Evolutionary conservation across 2,329 filamentous ascomycete genomes (phyloP), one percentile per base, ranked within the genome.

Genomic region (Monilinia aucupariae): DNA sequence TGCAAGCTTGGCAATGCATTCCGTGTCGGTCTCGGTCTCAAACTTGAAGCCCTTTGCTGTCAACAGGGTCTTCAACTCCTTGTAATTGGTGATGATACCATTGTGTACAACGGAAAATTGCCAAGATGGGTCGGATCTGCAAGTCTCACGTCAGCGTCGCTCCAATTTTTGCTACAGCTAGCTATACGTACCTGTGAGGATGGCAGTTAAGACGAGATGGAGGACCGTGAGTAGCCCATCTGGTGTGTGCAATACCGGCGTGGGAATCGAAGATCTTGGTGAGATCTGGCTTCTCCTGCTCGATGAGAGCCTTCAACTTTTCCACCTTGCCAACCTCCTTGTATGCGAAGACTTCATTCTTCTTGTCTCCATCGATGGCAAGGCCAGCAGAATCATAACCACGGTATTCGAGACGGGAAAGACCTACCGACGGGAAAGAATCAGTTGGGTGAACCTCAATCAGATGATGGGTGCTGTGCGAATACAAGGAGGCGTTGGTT

Each of bases 51-150:
- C 94, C 85, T 97, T 99, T 82, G 84, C 84, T 80, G 89, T 85
- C 71, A 99, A 85, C 68, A 99, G 87, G 67, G 89, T 91, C 86
- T 93, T 96, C 73, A 99, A 82, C 81, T 99, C 94, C 85, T 99
- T 99, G 86, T 99, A 99, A 85, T 99, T 99, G 82, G 94, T 99
- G 80, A 99, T 99, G 84, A 99, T 99, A 75, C 94, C 94, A 80
- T 99, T 99, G 88, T 99, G 94, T 66, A 97, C 94, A 72, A 99
- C 88, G 69, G 91, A 85, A 78, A 99, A 99, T 80, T 99, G 90
- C 92, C 93, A 99, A 74, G 81, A 90, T 72, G 89, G 86, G 78
- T 99, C 94, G 69, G 93, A 97, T 78, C 92, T 96, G 69, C 22
- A 65, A 60, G 39, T 54, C 20, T 45, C 17, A 34, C 27, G 66